Evolutionary conservation across 2,329 filamentous ascomycete genomes (phyloP).

Genomic region (Tolypocladium endophyticum): DNA sequence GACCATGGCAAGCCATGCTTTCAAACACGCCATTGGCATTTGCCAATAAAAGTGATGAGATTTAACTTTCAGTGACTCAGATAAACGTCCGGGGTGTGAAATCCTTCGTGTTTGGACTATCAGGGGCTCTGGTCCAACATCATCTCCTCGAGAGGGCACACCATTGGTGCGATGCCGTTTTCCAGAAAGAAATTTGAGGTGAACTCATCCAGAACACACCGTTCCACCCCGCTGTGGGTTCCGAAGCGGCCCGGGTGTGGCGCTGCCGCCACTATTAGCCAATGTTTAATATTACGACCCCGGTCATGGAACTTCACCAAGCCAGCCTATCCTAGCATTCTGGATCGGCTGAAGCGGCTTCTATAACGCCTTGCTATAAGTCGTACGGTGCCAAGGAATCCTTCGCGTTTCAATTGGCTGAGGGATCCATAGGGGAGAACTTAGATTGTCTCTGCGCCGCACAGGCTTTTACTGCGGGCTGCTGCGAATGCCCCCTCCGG

Average conservation of each 20-base stretch:
- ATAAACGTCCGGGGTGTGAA: neutral
- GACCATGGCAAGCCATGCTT: neutral
- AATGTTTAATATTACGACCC: neutral
- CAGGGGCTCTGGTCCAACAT: neutral
- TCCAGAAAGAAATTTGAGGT: neutral
- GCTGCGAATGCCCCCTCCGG: no score
- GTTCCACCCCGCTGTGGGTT: neutral
- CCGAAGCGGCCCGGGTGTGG: neutral
- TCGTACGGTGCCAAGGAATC: neutral
- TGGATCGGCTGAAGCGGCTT: neutral
- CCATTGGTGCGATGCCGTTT: neutral
- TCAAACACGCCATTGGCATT: neutral
- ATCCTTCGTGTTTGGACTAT: neutral
- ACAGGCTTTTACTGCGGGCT: neutral
- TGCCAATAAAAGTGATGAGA: neutral
- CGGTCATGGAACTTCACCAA: neutral
- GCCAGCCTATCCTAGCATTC: neutral
- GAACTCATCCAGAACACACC: neutral
- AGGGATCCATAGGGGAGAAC: neutral
- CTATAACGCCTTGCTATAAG: neutral
- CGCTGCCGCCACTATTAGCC: neutral
- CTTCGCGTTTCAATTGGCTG: neutral
- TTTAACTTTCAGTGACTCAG: neutral
- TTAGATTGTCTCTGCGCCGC: neutral
- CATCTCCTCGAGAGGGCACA: neutral